Evolutionary conservation across 331 rosid species (phyloP).

Genomic region (Malus hybrid): DNA sequence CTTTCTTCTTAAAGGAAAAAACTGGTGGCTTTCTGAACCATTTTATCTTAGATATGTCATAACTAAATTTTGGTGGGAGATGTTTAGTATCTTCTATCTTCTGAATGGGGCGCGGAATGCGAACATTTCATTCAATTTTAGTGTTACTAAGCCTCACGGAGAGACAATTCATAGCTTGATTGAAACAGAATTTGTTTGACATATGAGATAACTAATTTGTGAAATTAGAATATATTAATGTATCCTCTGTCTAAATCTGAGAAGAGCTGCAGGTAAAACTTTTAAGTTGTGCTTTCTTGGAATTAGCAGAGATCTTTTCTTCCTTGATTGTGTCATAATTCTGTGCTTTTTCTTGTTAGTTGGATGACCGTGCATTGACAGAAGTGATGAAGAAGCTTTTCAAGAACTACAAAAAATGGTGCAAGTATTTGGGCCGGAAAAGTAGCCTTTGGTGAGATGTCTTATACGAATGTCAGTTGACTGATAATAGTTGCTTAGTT

Average conservation of each 20-base stretch:
- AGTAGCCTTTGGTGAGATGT: constrained; percentile 88
- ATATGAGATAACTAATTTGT: not conserved
- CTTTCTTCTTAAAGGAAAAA: not conserved
- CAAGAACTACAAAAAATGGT: constrained; percentile 95
- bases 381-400: constrained; percentile 98
- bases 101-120: not conserved
- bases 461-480: not conserved
- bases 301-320: not conserved
- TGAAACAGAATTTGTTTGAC: not conserved
- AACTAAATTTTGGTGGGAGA: not conserved
- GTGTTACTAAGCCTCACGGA: not conserved
- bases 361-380: constrained; percentile 88
- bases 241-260: not conserved
- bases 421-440: constrained; percentile 94
- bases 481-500: constrained; percentile 4
- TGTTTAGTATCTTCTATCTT: not conserved
- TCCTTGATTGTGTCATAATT: constrained; percentile 18
- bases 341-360: constrained; percentile 41
- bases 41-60: not conserved
- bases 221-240: not conserved
- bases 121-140: not conserved
- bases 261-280: not conserved
- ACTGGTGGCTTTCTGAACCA: no score
- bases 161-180: not conserved
- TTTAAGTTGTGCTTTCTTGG: not conserved